Percentiles rank a stretch among this genome's conserved stretches.
phyloP scores from a whole-genome alignment of 2,329 filamentous ascomycete genomes.

The Colletotrichum horii region DNA sequence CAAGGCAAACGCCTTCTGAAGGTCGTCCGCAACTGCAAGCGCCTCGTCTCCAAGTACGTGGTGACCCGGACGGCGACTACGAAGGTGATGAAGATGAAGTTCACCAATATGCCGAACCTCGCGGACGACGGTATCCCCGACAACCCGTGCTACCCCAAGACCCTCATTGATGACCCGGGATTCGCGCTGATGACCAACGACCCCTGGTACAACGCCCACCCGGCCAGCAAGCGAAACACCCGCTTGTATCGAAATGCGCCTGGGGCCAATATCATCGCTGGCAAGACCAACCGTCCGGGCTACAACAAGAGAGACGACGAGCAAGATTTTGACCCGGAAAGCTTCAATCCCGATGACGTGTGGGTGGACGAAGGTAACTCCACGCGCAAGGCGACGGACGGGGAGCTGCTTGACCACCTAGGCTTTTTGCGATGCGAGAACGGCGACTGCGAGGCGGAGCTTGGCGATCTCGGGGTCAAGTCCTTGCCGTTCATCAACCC shows the following conservation, averaged over 20 bases:
- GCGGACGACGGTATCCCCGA: conserved; percentile 22
- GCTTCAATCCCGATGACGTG: neutral
- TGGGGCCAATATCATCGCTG: neutral
- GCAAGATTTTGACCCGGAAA: neutral
- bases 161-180: conserved; percentile 23
- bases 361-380: neutral
- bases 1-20: neutral
- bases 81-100: neutral
- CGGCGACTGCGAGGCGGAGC: neutral
- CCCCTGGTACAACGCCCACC: conserved; percentile 19
- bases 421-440: neutral
- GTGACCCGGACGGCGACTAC: neutral
- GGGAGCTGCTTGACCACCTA: neutral
- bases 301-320: neutral
- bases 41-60: neutral
- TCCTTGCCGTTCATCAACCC: neutral
- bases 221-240: neutral
- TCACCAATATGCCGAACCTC: conserved; percentile 1
- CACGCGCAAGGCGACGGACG: neutral
- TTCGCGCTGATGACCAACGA: conserved; percentile 26
- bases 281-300: neutral
- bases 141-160: conserved; percentile 27
- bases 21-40: neutral
- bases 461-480: neutral
- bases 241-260: neutral